Percentiles rank a stretch among this genome's conserved stretches.
Evolutionary conservation across 805 yeast species (phyloP).

Genomic region (Pichia nanzhaoensis): DNA sequence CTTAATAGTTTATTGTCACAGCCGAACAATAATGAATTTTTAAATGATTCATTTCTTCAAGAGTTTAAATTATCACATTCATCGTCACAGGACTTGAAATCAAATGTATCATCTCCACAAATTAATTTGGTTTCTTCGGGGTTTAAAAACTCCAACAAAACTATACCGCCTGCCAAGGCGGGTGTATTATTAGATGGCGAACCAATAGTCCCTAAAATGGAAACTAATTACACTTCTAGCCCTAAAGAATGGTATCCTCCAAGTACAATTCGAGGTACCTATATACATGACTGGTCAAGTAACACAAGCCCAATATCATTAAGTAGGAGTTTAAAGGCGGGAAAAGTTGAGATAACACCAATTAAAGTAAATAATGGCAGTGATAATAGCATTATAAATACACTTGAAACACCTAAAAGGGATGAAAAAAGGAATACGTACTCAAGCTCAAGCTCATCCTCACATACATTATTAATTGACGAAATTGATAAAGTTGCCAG

Average conservation of each 20-base stretch:
- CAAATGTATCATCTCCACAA: constrained; percentile 2
- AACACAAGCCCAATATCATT: constrained; percentile 7
- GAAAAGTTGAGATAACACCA: constrained; percentile 1
- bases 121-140: neutral
- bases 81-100: neutral
- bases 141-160: neutral
- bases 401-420: neutral
- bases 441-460: neutral
- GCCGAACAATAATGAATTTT: neutral
- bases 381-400: neutral
- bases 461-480: neutral
- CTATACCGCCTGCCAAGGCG: constrained; percentile 1
- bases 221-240: neutral
- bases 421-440: neutral
- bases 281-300: constrained; percentile 25
- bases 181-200: neutral
- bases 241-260: constrained; percentile 10
- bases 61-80: neutral
- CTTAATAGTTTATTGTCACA: constrained; percentile 6
- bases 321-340: constrained; percentile 8
- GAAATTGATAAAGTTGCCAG: neutral
- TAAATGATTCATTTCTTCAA: too few relatives aligned
- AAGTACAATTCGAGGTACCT: constrained; percentile 28
- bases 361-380: neutral
- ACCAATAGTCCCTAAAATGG: neutral